Percentiles rank a stretch among this genome's conserved stretches.
phyloP scores from a whole-genome alignment of 108 stramenopile species.

The Cafeteria roenbergensis region DNA sequence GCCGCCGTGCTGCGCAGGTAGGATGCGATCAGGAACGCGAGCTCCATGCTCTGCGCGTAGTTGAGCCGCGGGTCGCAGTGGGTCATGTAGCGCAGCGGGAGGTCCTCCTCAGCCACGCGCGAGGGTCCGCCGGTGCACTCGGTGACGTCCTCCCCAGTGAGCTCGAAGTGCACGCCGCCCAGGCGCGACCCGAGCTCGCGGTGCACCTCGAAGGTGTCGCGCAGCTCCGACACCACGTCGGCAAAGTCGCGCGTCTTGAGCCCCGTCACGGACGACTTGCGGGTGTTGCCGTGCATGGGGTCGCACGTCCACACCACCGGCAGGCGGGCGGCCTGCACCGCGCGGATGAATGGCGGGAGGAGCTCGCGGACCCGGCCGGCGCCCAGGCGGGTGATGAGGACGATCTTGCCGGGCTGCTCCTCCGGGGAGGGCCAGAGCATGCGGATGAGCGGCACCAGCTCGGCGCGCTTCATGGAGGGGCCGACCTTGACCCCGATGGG shows the following conservation, averaged over 20 bases:
- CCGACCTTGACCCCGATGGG: conserved; percentile 88
- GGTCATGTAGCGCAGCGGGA: conserved; percentile 68
- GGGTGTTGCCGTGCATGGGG: conserved; percentile 95
- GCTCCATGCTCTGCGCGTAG: conserved; percentile 86
- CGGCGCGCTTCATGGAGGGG: conserved; percentile 67
- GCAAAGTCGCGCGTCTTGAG: conserved; percentile 92
- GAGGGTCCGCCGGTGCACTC: conserved; percentile 89
- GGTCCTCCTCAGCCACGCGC: conserved; percentile 61
- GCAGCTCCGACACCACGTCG: conserved; percentile 74
- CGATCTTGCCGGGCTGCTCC: conserved; percentile 64
- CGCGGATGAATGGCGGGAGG: conserved; percentile 83
- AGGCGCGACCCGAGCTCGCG: conserved; percentile 88
- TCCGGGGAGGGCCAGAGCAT: conserved; percentile 4
- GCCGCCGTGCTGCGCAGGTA: conserved; percentile 75
- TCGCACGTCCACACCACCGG: conserved; percentile 82
- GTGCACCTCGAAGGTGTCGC: conserved; percentile 97
- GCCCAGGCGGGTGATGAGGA: conserved; percentile 95
- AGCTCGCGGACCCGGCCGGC: conserved; percentile 80
- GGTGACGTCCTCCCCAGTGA: conserved; percentile 95
- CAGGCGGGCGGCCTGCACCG: conserved; percentile 80
- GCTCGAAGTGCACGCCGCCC: conserved; percentile 89
- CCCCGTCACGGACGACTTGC: conserved; percentile 66
- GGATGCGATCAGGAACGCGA: conserved; percentile 89
- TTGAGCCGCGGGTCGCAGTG: conserved; percentile 94
- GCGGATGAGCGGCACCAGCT: conserved; percentile 49